Conservation (phyloP, 371 early-diverging fungal species). For the Chytridiales sp. region DNA sequence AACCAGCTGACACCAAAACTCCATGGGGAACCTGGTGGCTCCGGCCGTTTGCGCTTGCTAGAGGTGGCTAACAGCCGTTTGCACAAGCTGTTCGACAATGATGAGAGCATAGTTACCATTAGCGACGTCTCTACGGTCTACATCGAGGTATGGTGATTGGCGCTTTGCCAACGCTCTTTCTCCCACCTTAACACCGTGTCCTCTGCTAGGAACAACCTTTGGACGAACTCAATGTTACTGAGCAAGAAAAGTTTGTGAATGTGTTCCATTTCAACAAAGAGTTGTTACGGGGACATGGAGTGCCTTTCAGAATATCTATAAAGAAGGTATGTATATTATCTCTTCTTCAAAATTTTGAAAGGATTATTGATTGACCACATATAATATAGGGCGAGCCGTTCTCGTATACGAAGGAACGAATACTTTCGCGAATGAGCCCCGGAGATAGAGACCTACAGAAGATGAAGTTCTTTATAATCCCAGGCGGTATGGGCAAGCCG, state of each 20-base stretch:
- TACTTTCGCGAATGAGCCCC: conserved; percentile 72
- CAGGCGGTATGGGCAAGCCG: conserved; percentile 6
- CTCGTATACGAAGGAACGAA: conserved; percentile 65
- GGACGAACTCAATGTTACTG: conserved; percentile 54
- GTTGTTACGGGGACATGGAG: conserved; percentile 65
- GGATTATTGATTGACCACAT: too few relatives aligned
- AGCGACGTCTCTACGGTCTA: conserved; percentile 28
- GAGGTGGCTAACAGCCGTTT: conserved; percentile 43
- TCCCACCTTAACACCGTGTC: too few relatives aligned
- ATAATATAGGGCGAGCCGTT: conserved; percentile 61
- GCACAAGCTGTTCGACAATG: conserved; percentile 33
- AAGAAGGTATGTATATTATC: conserved; percentile 59
- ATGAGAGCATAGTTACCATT: conserved; percentile 38
- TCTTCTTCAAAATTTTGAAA: too few relatives aligned
- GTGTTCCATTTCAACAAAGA: conserved; percentile 80
- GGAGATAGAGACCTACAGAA: conserved; percentile 85
- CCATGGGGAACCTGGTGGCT: conserved; percentile 11
- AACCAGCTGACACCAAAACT: neutral
- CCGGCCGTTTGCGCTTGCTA: conserved; percentile 41
- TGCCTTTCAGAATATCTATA: conserved; percentile 77
- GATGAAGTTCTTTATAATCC: conserved; percentile 50
- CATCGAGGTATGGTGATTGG: conserved; percentile 33
- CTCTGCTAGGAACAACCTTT: conserved; percentile 60
- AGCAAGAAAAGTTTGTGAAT: conserved; percentile 51
- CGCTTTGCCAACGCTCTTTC: too few relatives aligned